phyloP scores from a whole-genome alignment of 2,329 filamentous ascomycete genomes.

The Cladorrhinum sp. region DNA sequence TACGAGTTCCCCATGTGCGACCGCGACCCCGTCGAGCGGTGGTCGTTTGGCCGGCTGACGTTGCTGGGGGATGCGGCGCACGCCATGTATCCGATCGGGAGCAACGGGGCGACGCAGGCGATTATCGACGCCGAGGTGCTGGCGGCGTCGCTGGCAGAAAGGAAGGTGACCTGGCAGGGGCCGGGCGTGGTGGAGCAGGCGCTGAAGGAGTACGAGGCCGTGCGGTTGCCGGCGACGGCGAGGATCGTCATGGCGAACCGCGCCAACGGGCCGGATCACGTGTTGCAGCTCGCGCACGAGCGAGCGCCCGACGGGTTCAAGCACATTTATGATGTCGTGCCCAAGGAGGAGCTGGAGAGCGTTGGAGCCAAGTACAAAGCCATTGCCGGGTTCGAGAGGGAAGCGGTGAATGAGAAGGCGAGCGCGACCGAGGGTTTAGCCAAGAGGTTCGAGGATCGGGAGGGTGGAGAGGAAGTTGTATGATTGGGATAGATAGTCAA shows the following conservation, averaged over 20 bases:
- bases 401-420: constrained; percentile 41
- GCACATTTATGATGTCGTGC: constrained; percentile 40
- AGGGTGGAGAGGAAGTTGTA: too few species aligned
- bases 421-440: constrained; percentile 33
- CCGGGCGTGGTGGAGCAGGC: constrained; percentile 30
- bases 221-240: constrained; percentile 40
- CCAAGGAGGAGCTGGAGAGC: constrained; percentile 38
- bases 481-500: too few species aligned
- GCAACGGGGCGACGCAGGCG: constrained; percentile 43
- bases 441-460: constrained; percentile 7
- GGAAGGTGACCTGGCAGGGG: constrained; percentile 29
- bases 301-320: constrained; percentile 40
- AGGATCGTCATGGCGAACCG: constrained; percentile 46
- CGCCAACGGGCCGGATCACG: constrained; percentile 45
- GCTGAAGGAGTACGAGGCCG: constrained; percentile 34
- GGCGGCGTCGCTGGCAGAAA: constrained; percentile 32
- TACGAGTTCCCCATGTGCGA: constrained; percentile 46
- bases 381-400: constrained; percentile 45
- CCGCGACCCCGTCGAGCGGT: constrained; percentile 33
- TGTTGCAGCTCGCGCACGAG: constrained; percentile 44
- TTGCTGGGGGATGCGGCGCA: constrained; percentile 41
- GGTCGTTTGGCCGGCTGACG: constrained; percentile 37
- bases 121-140: constrained; percentile 43
- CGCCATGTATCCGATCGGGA: constrained; percentile 43
- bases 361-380: constrained; percentile 38